Percentiles rank a stretch among this genome's conserved stretches.
Conservation (phyloP, 2,329 filamentous ascomycete species). For the Aspergillus fijiensis region DNA sequence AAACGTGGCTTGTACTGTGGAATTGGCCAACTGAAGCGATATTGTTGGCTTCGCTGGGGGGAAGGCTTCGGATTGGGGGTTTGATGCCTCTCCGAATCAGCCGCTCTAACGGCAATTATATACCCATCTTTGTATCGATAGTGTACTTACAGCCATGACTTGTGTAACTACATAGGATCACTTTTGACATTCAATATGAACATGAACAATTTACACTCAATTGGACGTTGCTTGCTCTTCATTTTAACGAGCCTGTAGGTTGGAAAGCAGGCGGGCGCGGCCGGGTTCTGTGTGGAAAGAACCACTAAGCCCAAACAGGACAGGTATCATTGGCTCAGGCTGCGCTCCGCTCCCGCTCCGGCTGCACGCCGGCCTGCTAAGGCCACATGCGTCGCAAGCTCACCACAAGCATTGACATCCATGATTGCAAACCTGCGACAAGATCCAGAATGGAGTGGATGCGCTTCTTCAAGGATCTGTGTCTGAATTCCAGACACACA, state of each 20-base stretch:
- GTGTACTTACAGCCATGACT: constrained; percentile 11
- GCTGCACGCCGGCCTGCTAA: constrained; percentile 4
- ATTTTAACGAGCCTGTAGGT: background rate
- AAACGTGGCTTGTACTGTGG: background rate
- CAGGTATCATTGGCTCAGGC: constrained; percentile 16
- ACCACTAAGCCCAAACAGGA: constrained; percentile 24
- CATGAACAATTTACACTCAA: background rate
- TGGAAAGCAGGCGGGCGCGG: background rate
- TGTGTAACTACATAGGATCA: constrained; percentile 1
- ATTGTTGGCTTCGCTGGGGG: constrained; percentile 2
- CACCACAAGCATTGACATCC: background rate
- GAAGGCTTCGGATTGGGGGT: background rate
- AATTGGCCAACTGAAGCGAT: background rate
- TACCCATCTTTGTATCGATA: constrained; percentile 26
- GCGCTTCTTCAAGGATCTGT: constrained; percentile 39
- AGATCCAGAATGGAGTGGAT: constrained; percentile 34
- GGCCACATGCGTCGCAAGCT: constrained; percentile 15
- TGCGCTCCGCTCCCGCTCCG: no score
- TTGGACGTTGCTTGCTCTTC: background rate
- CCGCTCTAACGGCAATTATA: constrained; percentile 15
- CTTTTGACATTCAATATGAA: background rate
- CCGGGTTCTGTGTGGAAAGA: background rate
- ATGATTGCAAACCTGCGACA: background rate
- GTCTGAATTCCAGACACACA: constrained; percentile 56
- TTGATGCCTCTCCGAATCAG: background rate